Conservation (phyloP, 306 rosid genomes). For the Leucaena leucocephala region DNA sequence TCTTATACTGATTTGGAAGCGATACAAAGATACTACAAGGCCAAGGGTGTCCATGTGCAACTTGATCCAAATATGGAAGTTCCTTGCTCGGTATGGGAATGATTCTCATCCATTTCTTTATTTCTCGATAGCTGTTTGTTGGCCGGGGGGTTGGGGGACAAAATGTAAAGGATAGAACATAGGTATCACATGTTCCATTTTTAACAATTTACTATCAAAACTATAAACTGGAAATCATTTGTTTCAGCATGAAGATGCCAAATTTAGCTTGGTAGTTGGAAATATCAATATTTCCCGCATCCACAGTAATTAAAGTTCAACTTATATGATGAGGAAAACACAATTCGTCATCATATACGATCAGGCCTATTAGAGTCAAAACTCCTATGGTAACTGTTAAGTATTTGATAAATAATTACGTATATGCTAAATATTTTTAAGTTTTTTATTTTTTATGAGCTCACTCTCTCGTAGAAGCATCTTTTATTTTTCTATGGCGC, state of each 20-base stretch:
- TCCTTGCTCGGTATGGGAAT: slow-evolving; percentile 64
- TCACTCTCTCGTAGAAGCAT: neutral
- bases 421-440: neutral
- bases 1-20: slow-evolving; percentile 56
- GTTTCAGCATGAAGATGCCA: neutral
- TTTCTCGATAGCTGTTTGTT: neutral
- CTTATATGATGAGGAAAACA: neutral
- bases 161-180: neutral
- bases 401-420: slow-evolving; percentile 1
- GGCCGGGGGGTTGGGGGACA: neutral
- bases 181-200: neutral
- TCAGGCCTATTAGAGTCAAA: neutral
- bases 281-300: neutral
- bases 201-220: neutral
- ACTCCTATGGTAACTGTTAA: neutral
- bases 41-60: slow-evolving; percentile 46
- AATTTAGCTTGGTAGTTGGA: neutral
- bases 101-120: neutral
- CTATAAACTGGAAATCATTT: neutral
- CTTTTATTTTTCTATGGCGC: neutral
- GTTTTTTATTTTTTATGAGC: neutral
- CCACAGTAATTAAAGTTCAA: neutral
- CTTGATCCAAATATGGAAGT: slow-evolving; percentile 61
- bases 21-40: slow-evolving; percentile 49
- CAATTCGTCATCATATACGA: neutral